Evolutionary conservation across 306 rosid genomes (phyloP).

Genomic region (Malus fusca): DNA sequence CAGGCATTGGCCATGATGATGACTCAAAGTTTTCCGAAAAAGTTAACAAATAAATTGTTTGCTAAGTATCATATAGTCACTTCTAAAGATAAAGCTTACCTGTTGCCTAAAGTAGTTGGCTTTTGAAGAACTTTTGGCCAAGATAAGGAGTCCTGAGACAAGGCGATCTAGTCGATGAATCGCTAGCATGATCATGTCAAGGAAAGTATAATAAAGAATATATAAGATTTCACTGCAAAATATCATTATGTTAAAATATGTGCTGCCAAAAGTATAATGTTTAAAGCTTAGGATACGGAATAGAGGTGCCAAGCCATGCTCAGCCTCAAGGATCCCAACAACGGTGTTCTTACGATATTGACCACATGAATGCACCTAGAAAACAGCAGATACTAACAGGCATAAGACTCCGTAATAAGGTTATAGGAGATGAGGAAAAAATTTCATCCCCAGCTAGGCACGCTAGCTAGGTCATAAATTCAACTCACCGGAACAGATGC

Average conservation of each 20-base stretch:
- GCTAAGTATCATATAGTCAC: neutral
- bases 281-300: conserved; percentile 67
- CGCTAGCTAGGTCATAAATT: neutral
- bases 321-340: conserved; percentile 92
- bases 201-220: conserved; percentile 31
- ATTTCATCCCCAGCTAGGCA: neutral
- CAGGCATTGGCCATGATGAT: neutral
- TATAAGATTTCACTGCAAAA: neutral
- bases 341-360: conserved; percentile 95
- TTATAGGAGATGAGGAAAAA: neutral
- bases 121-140: conserved; percentile 80
- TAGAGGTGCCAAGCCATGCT: conserved; percentile 72
- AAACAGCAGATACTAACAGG: conserved; percentile 31
- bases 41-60: neutral
- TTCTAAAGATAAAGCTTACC: conserved; percentile 28
- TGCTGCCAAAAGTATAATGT: conserved; percentile 4
- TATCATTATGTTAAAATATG: neutral
- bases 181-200: conserved; percentile 58
- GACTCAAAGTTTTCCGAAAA: neutral
- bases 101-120: conserved; percentile 87
- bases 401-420: neutral
- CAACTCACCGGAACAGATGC: conserved; percentile 81
- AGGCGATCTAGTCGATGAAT: conserved; percentile 90
- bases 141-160: conserved; percentile 92
- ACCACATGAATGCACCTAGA: conserved; percentile 95